These are phyloP conservation scores for Bisporella sp. DNA, from an alignment of 2,329 filamentous ascomycete species.

Conservation along the genomic window DNA sequence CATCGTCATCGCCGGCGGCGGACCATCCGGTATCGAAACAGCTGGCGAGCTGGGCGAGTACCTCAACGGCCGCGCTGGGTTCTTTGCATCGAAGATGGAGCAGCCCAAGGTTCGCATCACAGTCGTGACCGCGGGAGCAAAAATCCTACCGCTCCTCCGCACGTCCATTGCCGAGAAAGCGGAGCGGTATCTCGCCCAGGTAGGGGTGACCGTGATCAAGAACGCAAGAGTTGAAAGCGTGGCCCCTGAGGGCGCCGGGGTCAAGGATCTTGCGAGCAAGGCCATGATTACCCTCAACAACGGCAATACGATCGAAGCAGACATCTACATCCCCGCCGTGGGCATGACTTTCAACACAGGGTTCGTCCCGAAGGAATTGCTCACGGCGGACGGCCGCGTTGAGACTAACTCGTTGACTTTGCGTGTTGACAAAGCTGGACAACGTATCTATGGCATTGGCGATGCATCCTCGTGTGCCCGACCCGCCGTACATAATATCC, in stretches of 20 bases:
- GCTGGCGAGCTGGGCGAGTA: slow-evolving; percentile 39
- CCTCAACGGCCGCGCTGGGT: slow-evolving; percentile 21
- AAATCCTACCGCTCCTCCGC: slow-evolving; percentile 31
- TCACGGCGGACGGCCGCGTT: slow-evolving; percentile 40
- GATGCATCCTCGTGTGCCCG: slow-evolving; percentile 35
- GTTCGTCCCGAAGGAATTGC: slow-evolving; percentile 39
- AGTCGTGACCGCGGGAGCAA: slow-evolving; percentile 31
- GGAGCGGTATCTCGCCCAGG: slow-evolving; percentile 29
- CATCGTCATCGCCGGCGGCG: slow-evolving; percentile 39
- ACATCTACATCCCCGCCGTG: slow-evolving; percentile 41
- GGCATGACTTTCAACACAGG: slow-evolving; percentile 35
- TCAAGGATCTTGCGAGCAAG: neutral
- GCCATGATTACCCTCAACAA: slow-evolving; percentile 31
- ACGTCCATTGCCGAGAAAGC: slow-evolving; percentile 29
- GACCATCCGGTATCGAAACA: slow-evolving; percentile 37
- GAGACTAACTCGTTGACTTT: slow-evolving; percentile 36
- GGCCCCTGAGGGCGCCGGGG: slow-evolving; percentile 12
- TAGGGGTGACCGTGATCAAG: slow-evolving; percentile 36
- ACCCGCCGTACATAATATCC: slow-evolving; percentile 35
- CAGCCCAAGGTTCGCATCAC: slow-evolving; percentile 32
- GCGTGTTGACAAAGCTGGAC: slow-evolving; percentile 26
- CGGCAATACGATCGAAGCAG: slow-evolving; percentile 32
- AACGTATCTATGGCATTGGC: slow-evolving; percentile 39
- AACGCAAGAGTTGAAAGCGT: slow-evolving; percentile 12
- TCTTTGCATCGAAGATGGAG: too few species aligned